Conservation (phyloP, 2,329 filamentous ascomycete species). For the Pseudogymnoascus sp. region DNA sequence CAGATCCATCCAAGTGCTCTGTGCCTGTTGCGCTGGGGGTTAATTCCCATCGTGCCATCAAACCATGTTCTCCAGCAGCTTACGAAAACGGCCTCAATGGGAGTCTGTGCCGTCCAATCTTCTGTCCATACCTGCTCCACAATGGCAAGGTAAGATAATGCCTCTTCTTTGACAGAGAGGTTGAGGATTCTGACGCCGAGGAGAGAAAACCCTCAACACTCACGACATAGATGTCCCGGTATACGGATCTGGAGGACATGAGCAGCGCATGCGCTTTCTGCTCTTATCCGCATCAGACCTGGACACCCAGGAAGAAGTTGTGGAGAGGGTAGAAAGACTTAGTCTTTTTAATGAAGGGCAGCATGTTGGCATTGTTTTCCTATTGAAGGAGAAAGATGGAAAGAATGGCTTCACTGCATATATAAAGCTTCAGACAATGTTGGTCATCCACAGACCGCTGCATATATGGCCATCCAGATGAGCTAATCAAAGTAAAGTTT, state of each 20-base stretch:
- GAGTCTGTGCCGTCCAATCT: slow-evolving; percentile 22
- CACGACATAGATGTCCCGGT: slow-evolving; percentile 27
- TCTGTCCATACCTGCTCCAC: slow-evolving; percentile 18
- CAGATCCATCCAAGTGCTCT: not conserved
- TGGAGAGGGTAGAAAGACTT: slow-evolving; percentile 27
- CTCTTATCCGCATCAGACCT: slow-evolving; percentile 25
- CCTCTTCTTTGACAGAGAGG: not conserved
- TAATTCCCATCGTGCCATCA: not conserved
- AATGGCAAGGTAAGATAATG: slow-evolving; percentile 26
- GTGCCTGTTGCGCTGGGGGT: not conserved
- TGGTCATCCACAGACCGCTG: not conserved
- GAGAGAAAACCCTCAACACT: slow-evolving; percentile 23
- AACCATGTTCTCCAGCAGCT: slow-evolving; percentile 28
- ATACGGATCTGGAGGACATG: slow-evolving; percentile 2
- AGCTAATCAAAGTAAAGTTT: slow-evolving; percentile 20
- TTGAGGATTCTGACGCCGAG: not conserved
- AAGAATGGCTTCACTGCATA: slow-evolving; percentile 21
- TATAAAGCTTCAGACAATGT: slow-evolving; percentile 28
- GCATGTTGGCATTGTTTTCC: slow-evolving; percentile 27
- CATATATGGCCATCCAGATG: not conserved
- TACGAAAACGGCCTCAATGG: slow-evolving; percentile 27
- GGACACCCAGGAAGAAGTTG: not conserved
- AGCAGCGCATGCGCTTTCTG: slow-evolving; percentile 21
- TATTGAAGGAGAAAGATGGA: slow-evolving; percentile 21
- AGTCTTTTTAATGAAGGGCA: slow-evolving; percentile 26